Conservation (phyloP, 495 filamentous ascomycete species). For the Penicillium goetzii region DNA sequence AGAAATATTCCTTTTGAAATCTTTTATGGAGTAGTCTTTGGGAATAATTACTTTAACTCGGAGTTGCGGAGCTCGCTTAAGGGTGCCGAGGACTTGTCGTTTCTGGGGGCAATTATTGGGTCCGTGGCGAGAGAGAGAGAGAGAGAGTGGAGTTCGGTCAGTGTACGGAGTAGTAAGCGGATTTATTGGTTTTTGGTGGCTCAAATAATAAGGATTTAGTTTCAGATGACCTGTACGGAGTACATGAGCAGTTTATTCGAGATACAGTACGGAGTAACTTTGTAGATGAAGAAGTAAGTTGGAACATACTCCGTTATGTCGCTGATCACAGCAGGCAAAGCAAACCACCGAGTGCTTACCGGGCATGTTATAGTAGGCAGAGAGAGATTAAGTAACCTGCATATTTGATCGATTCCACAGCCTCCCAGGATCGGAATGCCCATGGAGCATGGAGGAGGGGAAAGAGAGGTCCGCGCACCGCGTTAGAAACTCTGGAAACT, state of each 20-base stretch:
- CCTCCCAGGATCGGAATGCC: constrained; percentile 21
- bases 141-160: background rate
- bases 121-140: background rate
- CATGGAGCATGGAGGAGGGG: constrained; percentile 7
- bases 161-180: constrained; percentile 5
- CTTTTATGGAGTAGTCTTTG: background rate
- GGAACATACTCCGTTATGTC: background rate
- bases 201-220: background rate
- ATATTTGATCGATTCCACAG: constrained; percentile 7
- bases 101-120: constrained; percentile 9
- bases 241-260: too few species aligned
- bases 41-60: constrained; percentile 1
- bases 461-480: constrained; percentile 12
- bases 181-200: constrained; percentile 11
- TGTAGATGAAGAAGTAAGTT: too few species aligned
- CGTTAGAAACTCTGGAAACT: constrained; percentile 17
- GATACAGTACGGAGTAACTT: too few species aligned
- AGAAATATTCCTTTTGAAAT: background rate
- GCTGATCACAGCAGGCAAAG: background rate
- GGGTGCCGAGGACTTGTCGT: constrained; percentile 15
- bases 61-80: constrained; percentile 29
- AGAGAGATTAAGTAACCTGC: background rate
- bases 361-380: constrained; percentile 2
- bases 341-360: constrained; percentile 2
- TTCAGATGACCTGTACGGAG: background rate